Conservation (phyloP, 257 asterid genomes). For the Phtheirospermum japonicum region DNA sequence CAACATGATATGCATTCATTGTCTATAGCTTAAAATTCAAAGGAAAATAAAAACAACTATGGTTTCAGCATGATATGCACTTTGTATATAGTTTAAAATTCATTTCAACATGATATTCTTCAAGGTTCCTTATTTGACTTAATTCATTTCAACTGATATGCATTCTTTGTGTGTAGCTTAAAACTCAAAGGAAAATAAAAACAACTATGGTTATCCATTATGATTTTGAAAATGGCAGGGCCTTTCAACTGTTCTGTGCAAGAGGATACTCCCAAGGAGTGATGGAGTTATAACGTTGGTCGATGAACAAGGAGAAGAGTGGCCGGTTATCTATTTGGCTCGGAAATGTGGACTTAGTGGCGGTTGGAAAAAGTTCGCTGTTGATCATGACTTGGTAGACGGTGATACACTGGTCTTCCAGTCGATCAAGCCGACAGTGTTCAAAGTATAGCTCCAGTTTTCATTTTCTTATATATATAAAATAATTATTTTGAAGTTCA, state of each 20-base stretch:
- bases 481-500: not conserved
- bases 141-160: not conserved
- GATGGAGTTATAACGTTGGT: conserved; percentile 57
- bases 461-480: not conserved
- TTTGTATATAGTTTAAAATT: too few relatives aligned
- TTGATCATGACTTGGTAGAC: conserved; percentile 78
- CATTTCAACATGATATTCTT: too few relatives aligned
- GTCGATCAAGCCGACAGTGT: conserved; percentile 46
- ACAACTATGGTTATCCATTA: too few relatives aligned
- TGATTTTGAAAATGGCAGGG: conserved; percentile 47
- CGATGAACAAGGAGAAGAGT: conserved; percentile 69
- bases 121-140: not conserved
- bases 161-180: not conserved
- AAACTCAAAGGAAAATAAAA: not conserved
- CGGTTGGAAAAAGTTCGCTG: conserved; percentile 84
- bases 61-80: too few relatives aligned
- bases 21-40: too few relatives aligned
- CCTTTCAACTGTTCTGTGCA: conserved; percentile 60
- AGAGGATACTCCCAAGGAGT: conserved; percentile 49
- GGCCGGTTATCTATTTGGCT: conserved; percentile 65
- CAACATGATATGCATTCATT: too few relatives aligned
- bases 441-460: conserved; percentile 44
- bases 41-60: too few relatives aligned
- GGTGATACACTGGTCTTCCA: conserved; percentile 87
- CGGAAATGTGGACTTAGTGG: conserved; percentile 84